Conservation (phyloP, 75 land plant genomes). For the Pinus taeda region DNA sequence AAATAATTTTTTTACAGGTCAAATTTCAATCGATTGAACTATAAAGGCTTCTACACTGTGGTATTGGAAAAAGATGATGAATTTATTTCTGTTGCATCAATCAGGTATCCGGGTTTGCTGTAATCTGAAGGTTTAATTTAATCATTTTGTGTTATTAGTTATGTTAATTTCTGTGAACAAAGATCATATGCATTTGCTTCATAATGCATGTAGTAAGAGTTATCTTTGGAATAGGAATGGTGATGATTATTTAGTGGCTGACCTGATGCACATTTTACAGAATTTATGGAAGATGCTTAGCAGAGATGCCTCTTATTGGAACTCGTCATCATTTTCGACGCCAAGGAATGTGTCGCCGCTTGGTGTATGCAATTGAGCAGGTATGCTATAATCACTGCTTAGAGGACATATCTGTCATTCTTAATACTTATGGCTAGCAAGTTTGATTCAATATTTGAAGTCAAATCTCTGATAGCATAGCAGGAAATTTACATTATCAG, state of each 20-base stretch:
- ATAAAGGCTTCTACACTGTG: conserved; percentile 77
- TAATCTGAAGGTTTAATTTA: background rate
- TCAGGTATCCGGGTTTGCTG: conserved; percentile 45
- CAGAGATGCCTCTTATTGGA: conserved; percentile 91
- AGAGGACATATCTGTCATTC: no score
- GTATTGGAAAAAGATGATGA: conserved; percentile 90
- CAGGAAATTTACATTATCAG: no score
- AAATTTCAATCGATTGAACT: conserved; percentile 76
- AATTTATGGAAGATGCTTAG: conserved; percentile 64
- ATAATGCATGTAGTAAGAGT: background rate
- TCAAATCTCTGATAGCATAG: no score
- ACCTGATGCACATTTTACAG: conserved; percentile 16
- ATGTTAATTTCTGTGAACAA: background rate
- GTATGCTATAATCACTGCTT: conserved; percentile 20
- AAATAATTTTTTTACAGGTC: conserved; percentile 48
- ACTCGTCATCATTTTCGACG: conserved; percentile 72
- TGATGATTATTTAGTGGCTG: background rate
- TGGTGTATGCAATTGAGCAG: conserved; percentile 63
- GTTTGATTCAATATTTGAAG: no score
- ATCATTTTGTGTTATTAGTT: background rate
- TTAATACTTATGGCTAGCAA: no score
- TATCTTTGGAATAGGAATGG: background rate
- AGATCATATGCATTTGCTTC: background rate
- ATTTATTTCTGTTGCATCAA: conserved; percentile 78
- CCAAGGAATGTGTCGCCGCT: conserved; percentile 85